Percentiles rank a stretch among this genome's conserved stretches.
phyloP scores from a whole-genome alignment of 768 basidiomycete species.

The Psilocybe cyanescens region DNA sequence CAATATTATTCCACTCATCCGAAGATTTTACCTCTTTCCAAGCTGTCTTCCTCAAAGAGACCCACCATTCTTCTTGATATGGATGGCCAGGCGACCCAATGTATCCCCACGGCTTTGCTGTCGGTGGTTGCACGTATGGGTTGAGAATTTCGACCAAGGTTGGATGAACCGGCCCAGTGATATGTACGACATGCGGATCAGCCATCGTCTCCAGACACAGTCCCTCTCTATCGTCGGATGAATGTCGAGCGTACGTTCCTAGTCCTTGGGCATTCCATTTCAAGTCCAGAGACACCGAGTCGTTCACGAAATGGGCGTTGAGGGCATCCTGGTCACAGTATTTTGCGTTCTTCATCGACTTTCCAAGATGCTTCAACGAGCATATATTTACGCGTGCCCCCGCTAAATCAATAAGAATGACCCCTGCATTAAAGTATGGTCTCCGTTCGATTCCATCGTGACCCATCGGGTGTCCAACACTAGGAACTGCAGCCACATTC shows the following conservation, averaged over 20 bases:
- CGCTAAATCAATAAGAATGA: constrained; percentile 54
- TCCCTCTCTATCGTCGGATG: constrained; percentile 35
- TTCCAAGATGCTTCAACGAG: constrained; percentile 30
- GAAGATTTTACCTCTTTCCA: constrained; percentile 33
- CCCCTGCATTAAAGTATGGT: constrained; percentile 60
- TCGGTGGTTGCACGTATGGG: constrained; percentile 54
- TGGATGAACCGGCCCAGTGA: constrained; percentile 60
- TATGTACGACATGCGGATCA: constrained; percentile 54
- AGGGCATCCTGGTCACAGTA: constrained; percentile 56
- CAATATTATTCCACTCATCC: neutral
- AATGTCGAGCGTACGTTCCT: constrained; percentile 50
- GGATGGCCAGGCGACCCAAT: constrained; percentile 56
- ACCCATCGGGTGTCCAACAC: constrained; percentile 55
- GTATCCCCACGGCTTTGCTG: constrained; percentile 63
- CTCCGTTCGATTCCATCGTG: constrained; percentile 33
- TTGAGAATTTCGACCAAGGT: constrained; percentile 47
- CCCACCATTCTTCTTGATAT: constrained; percentile 52
- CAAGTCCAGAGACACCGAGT: constrained; percentile 46
- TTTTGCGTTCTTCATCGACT: constrained; percentile 29
- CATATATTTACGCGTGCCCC: constrained; percentile 30
- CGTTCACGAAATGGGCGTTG: constrained; percentile 45
- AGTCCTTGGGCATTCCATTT: constrained; percentile 62
- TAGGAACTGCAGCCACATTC: constrained; percentile 46
- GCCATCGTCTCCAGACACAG: constrained; percentile 35
- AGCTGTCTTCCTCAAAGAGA: constrained; percentile 38